These are phyloP conservation scores for Kurtzmaniella fragi DNA, from an alignment of 805 yeast species.

Conservation along the genomic window DNA sequence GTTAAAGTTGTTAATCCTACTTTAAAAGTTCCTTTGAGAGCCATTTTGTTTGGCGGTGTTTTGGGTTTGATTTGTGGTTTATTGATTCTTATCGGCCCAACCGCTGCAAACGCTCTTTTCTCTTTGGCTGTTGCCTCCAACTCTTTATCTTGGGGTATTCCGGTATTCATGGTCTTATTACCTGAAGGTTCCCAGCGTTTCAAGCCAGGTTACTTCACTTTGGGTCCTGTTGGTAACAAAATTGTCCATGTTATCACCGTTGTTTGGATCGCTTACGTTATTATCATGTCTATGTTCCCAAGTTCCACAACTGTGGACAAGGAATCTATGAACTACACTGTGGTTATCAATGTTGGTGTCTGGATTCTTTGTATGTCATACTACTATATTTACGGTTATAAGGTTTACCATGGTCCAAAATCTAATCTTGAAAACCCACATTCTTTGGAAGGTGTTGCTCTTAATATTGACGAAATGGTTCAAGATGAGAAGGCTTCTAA, in stretches of 20 bases:
- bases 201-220: slow-evolving; percentile 57
- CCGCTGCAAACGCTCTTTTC: slow-evolving; percentile 42
- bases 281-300: slow-evolving; percentile 22
- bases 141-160: slow-evolving; percentile 37
- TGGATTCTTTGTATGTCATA: slow-evolving; percentile 22
- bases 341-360: slow-evolving; percentile 26
- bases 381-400: slow-evolving; percentile 22
- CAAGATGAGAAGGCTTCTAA: not conserved
- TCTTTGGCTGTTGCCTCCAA: slow-evolving; percentile 39
- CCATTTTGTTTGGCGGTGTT: slow-evolving; percentile 27
- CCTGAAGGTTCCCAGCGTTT: slow-evolving; percentile 23
- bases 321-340: slow-evolving; percentile 28
- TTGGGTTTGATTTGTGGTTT: slow-evolving; percentile 33
- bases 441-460: not conserved
- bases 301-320: slow-evolving; percentile 9
- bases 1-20: slow-evolving; percentile 19
- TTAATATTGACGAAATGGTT: not conserved
- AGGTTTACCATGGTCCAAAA: slow-evolving; percentile 25
- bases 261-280: slow-evolving; percentile 21
- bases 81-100: slow-evolving; percentile 33
- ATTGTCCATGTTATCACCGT: slow-evolving; percentile 40
- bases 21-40: slow-evolving; percentile 23
- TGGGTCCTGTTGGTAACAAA: slow-evolving; percentile 45
- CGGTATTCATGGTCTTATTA: slow-evolving; percentile 22
- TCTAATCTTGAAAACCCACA: slow-evolving; percentile 14